Evolutionary conservation across 805 yeast species (phyloP).

Genomic region (Danielia oregonensis): DNA sequence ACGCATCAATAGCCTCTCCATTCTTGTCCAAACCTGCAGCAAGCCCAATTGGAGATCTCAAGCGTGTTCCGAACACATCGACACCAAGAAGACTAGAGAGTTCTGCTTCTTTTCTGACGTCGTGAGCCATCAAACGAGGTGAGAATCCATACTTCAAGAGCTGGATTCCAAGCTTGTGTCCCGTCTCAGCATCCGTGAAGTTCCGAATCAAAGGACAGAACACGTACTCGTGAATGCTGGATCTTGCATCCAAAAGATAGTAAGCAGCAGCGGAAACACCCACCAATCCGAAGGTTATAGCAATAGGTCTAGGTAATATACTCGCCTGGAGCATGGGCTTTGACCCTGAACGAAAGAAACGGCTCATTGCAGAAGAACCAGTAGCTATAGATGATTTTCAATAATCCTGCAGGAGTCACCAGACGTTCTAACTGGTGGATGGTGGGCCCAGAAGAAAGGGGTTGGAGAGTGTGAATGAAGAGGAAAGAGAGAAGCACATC

Average conservation of each 20-base stretch:
- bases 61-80: constrained; percentile 58
- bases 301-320: constrained; percentile 18
- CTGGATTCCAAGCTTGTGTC: constrained; percentile 74
- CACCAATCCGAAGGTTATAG: constrained; percentile 15
- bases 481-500: too few species aligned
- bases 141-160: constrained; percentile 63
- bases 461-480: too few species aligned
- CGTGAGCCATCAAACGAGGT: constrained; percentile 58
- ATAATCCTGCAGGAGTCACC: neutral
- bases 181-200: constrained; percentile 76
- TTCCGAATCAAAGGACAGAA: constrained; percentile 72
- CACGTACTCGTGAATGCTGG: constrained; percentile 77
- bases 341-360: constrained; percentile 4
- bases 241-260: constrained; percentile 70
- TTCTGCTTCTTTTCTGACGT: constrained; percentile 34
- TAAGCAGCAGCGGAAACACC: constrained; percentile 39
- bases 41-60: constrained; percentile 80
- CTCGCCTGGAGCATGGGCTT: constrained; percentile 9
- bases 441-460: too few species aligned
- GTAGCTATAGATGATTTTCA: too few species aligned
- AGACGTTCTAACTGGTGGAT: too few species aligned
- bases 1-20: constrained; percentile 83
- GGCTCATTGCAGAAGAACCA: constrained; percentile 2
- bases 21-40: constrained; percentile 97
- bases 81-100: constrained; percentile 48